Evolutionary conservation across 192 early-diverging fungal genomes (phyloP).

Genomic region (Spizellomyces punctatus): DNA sequence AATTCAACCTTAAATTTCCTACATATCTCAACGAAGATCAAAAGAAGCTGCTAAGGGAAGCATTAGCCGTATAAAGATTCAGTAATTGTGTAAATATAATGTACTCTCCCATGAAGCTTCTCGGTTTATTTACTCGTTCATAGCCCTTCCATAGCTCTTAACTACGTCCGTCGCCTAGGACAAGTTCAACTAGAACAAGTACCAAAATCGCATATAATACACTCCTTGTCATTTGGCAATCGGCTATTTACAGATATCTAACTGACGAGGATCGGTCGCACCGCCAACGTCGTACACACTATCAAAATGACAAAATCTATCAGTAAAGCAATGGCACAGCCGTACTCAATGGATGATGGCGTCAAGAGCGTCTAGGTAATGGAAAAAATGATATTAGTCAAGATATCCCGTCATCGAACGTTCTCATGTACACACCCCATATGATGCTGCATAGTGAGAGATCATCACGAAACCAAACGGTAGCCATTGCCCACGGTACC

Average conservation of each 20-base stretch:
- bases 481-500: slow-evolving; percentile 43
- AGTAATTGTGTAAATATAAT: background rate
- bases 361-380: slow-evolving; percentile 49
- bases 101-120: too few species aligned
- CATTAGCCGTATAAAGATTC: slow-evolving; percentile 15
- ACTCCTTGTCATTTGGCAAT: too few species aligned
- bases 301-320: slow-evolving; percentile 37
- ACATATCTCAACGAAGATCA: slow-evolving; percentile 49
- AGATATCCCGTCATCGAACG: background rate
- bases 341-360: slow-evolving; percentile 38
- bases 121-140: too few species aligned
- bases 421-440: slow-evolving; percentile 43
- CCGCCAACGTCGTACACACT: background rate
- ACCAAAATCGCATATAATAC: too few species aligned
- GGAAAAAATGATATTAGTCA: slow-evolving; percentile 7
- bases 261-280: too few species aligned
- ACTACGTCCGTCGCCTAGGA: too few species aligned
- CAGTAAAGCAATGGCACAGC: slow-evolving; percentile 46
- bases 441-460: slow-evolving; percentile 71
- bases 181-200: too few species aligned
- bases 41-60: slow-evolving; percentile 45
- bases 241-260: too few species aligned
- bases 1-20: slow-evolving; percentile 51
- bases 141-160: too few species aligned
- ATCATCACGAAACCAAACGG: slow-evolving; percentile 56